Percentiles rank a stretch among this genome's conserved stretches.
Evolutionary conservation across 805 yeast genomes (phyloP).

Genomic region (Kodamaea sagamina): DNA sequence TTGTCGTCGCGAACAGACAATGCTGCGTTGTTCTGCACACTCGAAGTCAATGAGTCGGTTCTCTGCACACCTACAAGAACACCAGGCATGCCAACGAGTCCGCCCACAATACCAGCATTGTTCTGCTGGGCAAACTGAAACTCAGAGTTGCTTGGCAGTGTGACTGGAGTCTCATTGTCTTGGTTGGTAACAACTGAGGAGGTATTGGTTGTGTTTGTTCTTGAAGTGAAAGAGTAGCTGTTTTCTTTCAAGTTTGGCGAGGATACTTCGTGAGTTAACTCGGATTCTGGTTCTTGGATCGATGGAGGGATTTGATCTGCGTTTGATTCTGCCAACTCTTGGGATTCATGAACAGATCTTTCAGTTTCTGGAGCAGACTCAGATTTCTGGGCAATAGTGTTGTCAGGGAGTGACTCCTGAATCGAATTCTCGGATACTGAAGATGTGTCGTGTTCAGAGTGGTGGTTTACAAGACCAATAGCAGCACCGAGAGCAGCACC

Average conservation of each 20-base stretch:
- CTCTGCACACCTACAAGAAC: constrained; percentile 51
- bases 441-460: background rate
- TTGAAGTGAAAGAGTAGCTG: constrained; percentile 3
- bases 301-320: background rate
- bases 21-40: constrained; percentile 91
- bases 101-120: constrained; percentile 36
- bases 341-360: constrained; percentile 25
- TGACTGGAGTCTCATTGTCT: constrained; percentile 48
- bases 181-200: constrained; percentile 16
- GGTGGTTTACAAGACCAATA: constrained; percentile 1
- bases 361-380: constrained; percentile 15
- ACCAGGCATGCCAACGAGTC: constrained; percentile 47
- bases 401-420: too few species aligned
- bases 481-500: constrained; percentile 17
- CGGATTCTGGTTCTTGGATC: background rate
- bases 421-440: too few species aligned
- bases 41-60: constrained; percentile 82
- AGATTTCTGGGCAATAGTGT: too few species aligned
- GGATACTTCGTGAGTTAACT: constrained; percentile 2
- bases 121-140: constrained; percentile 43
- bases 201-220: constrained; percentile 6
- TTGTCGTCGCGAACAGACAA: constrained; percentile 81
- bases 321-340: constrained; percentile 14
- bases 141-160: constrained; percentile 51
- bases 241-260: constrained; percentile 6